phyloP scores from a whole-genome alignment of 768 basidiomycete species.

The Thelephora ganbajun region DNA sequence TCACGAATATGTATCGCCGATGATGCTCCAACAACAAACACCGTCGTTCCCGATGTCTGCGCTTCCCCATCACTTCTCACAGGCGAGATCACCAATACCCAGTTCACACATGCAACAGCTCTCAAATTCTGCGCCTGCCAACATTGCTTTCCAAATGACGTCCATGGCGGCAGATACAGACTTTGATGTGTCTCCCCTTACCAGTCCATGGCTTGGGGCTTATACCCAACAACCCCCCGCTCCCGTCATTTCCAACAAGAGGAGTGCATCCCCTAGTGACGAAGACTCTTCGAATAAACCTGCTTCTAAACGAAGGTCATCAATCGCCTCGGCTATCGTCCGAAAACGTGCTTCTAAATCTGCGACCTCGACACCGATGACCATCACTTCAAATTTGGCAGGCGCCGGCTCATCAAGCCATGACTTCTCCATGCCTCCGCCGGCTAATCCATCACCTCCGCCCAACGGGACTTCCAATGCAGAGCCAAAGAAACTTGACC shows the following conservation, averaged over 20 bases:
- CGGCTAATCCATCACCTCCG: conserved; percentile 1
- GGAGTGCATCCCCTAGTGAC: conserved; percentile 37
- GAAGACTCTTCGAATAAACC: conserved; percentile 26
- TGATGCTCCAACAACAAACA: conserved; percentile 28
- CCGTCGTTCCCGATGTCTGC: conserved; percentile 11
- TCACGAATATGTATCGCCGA: conserved; percentile 47
- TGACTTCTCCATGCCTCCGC: conserved; percentile 31
- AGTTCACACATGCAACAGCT: conserved; percentile 10
- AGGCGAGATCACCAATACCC: not conserved
- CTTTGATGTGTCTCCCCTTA: conserved; percentile 55
- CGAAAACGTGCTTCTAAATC: not conserved
- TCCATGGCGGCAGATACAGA: conserved; percentile 39
- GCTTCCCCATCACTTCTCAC: conserved; percentile 10
- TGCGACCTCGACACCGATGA: not conserved
- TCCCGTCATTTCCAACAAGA: conserved; percentile 10
- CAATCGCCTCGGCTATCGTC: not conserved
- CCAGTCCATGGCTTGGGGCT: conserved; percentile 70
- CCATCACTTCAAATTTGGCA: conserved; percentile 11
- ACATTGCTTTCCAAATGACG: conserved; percentile 50
- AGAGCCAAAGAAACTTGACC: not conserved
- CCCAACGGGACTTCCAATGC: not conserved
- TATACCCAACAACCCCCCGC: conserved; percentile 24
- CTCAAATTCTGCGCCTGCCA: conserved; percentile 53
- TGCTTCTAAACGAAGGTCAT: not conserved
- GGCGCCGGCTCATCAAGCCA: conserved; percentile 74